These are phyloP conservation scores for Eimeria sp. DNA, from an alignment of 169 alveolate species.

Conservation along the genomic window DNA sequence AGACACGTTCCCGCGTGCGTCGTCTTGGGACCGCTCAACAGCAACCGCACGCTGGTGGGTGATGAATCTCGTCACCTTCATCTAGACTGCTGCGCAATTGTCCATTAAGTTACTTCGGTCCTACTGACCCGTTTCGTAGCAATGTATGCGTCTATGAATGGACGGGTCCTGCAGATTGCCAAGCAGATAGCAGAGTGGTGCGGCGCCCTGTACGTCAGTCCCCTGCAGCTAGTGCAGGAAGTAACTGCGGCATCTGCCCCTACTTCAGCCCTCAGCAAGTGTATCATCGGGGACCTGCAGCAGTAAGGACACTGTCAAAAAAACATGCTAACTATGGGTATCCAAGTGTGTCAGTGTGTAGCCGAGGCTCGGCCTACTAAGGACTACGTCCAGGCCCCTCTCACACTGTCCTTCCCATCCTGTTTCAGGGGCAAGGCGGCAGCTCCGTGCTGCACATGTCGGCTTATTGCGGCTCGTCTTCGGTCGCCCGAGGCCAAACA, in stretches of 20 bases:
- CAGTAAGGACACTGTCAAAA: background rate
- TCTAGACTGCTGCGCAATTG: background rate
- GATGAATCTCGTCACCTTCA: background rate
- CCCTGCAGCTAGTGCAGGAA: conserved; percentile 51
- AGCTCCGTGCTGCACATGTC: conserved; percentile 54
- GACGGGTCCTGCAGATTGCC: conserved; percentile 31
- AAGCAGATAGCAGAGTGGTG: conserved; percentile 72
- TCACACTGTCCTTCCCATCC: background rate
- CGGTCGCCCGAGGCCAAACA: conserved; percentile 60
- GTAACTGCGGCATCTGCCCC: background rate
- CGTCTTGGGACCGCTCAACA: conserved; percentile 62
- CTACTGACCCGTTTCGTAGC: background rate
- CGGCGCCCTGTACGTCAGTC: conserved; percentile 62
- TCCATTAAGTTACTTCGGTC: background rate
- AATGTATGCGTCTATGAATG: background rate
- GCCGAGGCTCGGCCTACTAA: background rate
- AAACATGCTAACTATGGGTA: background rate
- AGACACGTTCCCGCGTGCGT: conserved; percentile 49
- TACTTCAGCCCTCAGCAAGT: conserved; percentile 21
- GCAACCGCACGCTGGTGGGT: conserved; percentile 60
- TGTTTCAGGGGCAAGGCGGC: conserved; percentile 59
- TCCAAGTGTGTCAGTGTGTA: background rate
- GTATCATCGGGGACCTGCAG: conserved; percentile 37
- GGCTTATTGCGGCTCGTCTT: conserved; percentile 54
- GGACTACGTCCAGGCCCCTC: background rate